phyloP scores from a whole-genome alignment of 2,329 filamentous ascomycete genomes.

The Claviceps monticola region DNA sequence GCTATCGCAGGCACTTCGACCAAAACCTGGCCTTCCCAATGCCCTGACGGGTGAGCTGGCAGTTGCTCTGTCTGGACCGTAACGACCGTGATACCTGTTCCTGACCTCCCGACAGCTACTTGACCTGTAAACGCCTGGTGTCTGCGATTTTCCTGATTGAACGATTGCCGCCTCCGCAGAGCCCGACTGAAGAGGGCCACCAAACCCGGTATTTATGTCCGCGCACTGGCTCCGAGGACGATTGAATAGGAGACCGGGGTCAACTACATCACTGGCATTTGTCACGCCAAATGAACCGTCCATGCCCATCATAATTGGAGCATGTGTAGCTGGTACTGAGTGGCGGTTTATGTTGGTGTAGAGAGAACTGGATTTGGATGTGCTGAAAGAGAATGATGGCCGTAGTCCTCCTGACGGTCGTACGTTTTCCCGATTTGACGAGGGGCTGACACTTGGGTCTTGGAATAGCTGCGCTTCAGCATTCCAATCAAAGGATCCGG shows the following conservation, averaged over 20 bases:
- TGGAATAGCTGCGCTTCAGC: constrained; percentile 41
- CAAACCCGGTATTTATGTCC: constrained; percentile 26
- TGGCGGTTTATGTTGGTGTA: constrained; percentile 9
- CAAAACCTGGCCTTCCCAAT: constrained; percentile 32
- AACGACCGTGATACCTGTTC: constrained; percentile 25
- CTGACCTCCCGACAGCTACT: constrained; percentile 30
- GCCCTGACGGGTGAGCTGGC: constrained; percentile 40
- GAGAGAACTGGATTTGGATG: constrained; percentile 20
- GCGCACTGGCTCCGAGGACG: constrained; percentile 30
- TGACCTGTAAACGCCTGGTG: constrained; percentile 26
- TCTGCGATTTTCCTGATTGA: constrained; percentile 13
- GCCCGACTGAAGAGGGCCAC: constrained; percentile 15
- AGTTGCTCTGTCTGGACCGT: constrained; percentile 25
- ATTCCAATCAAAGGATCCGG: constrained; percentile 44
- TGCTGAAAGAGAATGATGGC: constrained; percentile 37
- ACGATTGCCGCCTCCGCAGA: constrained; percentile 16
- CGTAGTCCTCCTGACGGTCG: constrained; percentile 27
- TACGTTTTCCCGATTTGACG: constrained; percentile 22
- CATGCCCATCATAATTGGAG: constrained; percentile 15
- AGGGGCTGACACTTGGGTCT: constrained; percentile 23
- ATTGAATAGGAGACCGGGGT: constrained; percentile 46
- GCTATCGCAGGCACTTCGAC: constrained; percentile 41
- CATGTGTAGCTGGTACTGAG: constrained; percentile 28
- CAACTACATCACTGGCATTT: constrained; percentile 34
- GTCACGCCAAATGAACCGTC: constrained; percentile 39